These are phyloP conservation scores for Physcomitrium patens DNA, from an alignment of 225 moss, liverwort and hornwort species.

Conservation along the genomic window DNA sequence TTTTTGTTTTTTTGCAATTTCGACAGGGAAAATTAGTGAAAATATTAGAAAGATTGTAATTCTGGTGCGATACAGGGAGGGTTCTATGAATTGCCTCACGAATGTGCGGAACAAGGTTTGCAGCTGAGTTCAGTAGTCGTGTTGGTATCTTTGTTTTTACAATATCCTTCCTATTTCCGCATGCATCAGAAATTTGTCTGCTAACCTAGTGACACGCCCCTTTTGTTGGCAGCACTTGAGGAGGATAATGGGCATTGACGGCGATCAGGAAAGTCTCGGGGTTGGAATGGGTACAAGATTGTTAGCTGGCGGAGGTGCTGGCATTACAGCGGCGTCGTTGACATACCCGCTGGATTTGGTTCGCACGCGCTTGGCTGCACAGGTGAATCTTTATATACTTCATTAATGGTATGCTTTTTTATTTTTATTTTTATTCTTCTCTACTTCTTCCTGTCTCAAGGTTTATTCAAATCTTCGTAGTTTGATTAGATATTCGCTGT, in stretches of 20 bases:
- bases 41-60: background rate
- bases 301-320: conserved; percentile 81
- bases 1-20: background rate
- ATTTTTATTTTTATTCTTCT: background rate
- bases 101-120: conserved; percentile 4
- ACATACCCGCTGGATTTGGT: conserved; percentile 87
- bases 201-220: conserved; percentile 18
- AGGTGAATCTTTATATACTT: conserved; percentile 41
- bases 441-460: background rate
- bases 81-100: background rate
- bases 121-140: background rate
- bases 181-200: background rate
- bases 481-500: background rate
- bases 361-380: conserved; percentile 83
- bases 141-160: background rate
- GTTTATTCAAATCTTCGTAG: background rate
- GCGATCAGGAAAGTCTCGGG: conserved; percentile 73
- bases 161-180: background rate
- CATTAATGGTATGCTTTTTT: background rate
- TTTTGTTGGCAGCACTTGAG: conserved; percentile 63
- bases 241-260: conserved; percentile 69
- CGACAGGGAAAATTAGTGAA: background rate
- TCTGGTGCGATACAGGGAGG: background rate
- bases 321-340: conserved; percentile 80
- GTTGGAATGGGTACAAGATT: conserved; percentile 81